Conservation (phyloP, 768 basidiomycete genomes). For the Krasilnikovozyma curviuscula region DNA sequence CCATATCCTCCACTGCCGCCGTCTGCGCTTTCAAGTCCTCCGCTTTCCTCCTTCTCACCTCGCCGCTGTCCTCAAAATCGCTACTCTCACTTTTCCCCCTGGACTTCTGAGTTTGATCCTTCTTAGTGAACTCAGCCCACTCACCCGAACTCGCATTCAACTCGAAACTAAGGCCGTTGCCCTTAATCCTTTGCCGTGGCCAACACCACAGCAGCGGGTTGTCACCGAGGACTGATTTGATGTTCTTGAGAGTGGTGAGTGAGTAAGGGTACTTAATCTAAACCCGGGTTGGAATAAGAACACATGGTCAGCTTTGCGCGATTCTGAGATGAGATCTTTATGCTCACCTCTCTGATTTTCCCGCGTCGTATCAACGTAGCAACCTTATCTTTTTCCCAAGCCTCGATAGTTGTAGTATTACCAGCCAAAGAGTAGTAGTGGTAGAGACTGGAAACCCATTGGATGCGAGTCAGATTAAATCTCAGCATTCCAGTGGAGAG, state of each 20-base stretch:
- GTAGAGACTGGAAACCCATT: constrained; percentile 40
- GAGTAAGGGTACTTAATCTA: constrained; percentile 35
- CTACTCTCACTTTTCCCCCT: neutral
- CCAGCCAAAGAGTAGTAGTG: constrained; percentile 56
- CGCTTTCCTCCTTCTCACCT: neutral
- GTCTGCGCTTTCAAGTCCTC: neutral
- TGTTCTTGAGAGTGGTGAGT: constrained; percentile 52
- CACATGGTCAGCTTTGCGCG: neutral
- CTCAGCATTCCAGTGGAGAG: neutral
- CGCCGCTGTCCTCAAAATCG: neutral
- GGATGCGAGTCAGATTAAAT: neutral
- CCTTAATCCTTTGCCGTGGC: constrained; percentile 36
- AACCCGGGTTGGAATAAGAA: neutral
- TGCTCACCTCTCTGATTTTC: constrained; percentile 75
- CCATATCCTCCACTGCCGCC: neutral
- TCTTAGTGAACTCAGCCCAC: constrained; percentile 10
- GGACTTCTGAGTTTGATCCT: no score
- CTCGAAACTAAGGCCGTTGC: constrained; percentile 58
- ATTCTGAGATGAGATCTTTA: constrained; percentile 32
- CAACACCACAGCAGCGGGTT: constrained; percentile 69
- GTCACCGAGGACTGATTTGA: constrained; percentile 54
- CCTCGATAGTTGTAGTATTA: constrained; percentile 91
- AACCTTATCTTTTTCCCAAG: constrained; percentile 93
- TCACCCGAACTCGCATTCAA: constrained; percentile 34
- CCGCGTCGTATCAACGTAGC: constrained; percentile 67